Percentiles rank a stretch among this genome's conserved stretches.
phyloP scores from a whole-genome alignment of 2,329 filamentous ascomycete genomes.

The Fusarium cicatricum region DNA sequence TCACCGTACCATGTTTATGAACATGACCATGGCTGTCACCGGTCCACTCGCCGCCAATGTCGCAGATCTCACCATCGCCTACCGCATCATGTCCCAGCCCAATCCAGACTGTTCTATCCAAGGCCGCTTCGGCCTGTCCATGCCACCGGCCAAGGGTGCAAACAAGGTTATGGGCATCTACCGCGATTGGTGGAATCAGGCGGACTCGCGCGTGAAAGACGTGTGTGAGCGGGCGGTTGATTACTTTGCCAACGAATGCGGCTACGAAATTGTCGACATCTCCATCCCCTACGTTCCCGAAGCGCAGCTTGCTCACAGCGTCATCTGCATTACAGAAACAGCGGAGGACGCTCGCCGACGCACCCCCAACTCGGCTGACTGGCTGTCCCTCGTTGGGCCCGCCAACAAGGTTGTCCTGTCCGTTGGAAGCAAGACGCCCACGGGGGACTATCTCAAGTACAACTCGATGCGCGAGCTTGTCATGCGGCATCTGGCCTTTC shows the following conservation, averaged over 20 bases:
- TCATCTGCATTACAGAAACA: constrained; percentile 80
- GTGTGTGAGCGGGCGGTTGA: constrained; percentile 70
- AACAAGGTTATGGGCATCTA: constrained; percentile 77
- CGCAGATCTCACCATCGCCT: constrained; percentile 82
- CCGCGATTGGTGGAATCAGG: constrained; percentile 56
- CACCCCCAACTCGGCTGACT: constrained; percentile 55
- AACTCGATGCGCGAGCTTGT: constrained; percentile 77
- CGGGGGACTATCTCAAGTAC: constrained; percentile 74
- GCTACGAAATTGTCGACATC: constrained; percentile 65
- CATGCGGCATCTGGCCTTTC: constrained; percentile 78
- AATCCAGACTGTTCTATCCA: constrained; percentile 70
- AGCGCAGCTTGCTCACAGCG: constrained; percentile 78
- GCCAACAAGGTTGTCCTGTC: constrained; percentile 76
- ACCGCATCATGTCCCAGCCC: constrained; percentile 79
- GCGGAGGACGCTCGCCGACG: constrained; percentile 56
- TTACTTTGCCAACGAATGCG: constrained; percentile 60
- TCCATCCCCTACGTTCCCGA: constrained; percentile 72
- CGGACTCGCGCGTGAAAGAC: constrained; percentile 69
- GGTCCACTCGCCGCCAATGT: constrained; percentile 81
- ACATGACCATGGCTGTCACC: constrained; percentile 66
- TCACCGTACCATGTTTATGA: constrained; percentile 68
- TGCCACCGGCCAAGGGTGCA: constrained; percentile 51
- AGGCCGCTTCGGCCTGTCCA: constrained; percentile 68
- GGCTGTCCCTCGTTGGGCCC: constrained; percentile 65
- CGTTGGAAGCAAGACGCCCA: constrained; percentile 69